These are phyloP conservation scores for Suillus sp. DNA, from an alignment of 768 basidiomycete species.

Conservation along the genomic window DNA sequence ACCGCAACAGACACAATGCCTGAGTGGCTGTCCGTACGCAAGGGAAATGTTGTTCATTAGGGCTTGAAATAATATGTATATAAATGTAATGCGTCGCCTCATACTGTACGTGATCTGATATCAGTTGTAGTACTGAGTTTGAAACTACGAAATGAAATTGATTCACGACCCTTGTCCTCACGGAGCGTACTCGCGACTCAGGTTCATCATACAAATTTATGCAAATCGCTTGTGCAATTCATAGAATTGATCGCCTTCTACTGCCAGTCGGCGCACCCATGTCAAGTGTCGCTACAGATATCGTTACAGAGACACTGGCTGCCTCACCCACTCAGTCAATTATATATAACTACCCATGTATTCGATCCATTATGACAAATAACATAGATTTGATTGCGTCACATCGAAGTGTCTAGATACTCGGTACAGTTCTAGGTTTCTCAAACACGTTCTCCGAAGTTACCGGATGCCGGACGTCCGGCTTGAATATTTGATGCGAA, in stretches of 20 bases:
- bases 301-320: neutral
- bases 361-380: neutral
- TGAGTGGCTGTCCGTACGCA: conserved; percentile 16
- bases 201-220: neutral
- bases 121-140: too few species aligned
- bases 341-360: neutral
- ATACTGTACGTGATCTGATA: neutral
- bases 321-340: neutral
- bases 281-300: too few species aligned
- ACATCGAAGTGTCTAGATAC: neutral
- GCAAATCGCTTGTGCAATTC: neutral
- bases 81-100: too few species aligned
- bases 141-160: neutral
- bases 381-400: neutral
- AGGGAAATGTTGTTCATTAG: conserved; percentile 20
- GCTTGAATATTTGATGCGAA: neutral
- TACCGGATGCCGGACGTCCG: neutral
- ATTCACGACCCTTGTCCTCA: neutral
- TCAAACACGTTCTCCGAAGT: neutral
- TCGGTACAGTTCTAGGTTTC: neutral
- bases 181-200: neutral
- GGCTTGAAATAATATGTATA: neutral
- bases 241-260: neutral
- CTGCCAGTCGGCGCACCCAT: neutral
- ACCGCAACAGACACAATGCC: conserved; percentile 15